Evolutionary conservation across 169 alveolate species (phyloP), one percentile per base, ranked within the genome.

Genomic region (Amoebophrya sp.): DNA sequence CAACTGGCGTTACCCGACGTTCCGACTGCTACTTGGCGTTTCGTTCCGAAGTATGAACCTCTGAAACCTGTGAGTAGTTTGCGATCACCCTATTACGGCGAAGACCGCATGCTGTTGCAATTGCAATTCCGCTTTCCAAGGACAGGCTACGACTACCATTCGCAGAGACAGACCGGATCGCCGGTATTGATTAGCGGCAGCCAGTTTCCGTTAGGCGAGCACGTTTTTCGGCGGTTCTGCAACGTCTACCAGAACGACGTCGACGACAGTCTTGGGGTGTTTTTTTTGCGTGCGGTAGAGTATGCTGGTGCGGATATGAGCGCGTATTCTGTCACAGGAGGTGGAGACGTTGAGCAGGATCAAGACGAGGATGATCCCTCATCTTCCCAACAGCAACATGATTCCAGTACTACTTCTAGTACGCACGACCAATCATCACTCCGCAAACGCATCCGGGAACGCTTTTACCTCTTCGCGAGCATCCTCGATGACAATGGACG

Each of bases 71-170:
- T 23, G 76, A 53, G 23, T 23, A 14, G n/a, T 23, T 14, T 53
- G 76, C 76, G 76, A 23, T 53, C 76, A 23, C 76, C 76, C 76
- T 53, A 65, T 26, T 65, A 26, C 83, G 10, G 2, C 83, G 83
- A 65, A 26, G 83, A 65, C 26, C 83, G 83, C 36, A 6, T 65
- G 36, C 38, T 65, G 12, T 26, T 65, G 83, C 18, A 65, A 65
- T 26, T 65, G 2, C 1, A 1, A 6, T 26, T 65, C 2, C 12
- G 2, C 36, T 65, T 65, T 26, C 83, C 83, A 10, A 65, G n/a
- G 26, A 65, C 83, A 18, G 83, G 83, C 36, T 65, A 65, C 33
- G 83, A 65, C 83, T 65, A 65, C 83, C 83, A 65, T 26, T 65
- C 83, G 83, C 83, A 65, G 83, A 36, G 26, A 10, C 10, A 14